A percentile compares a stretch with the other conserved stretches of the same genome.
phyloP scores from a whole-genome alignment of 306 rosid genomes.

The Senna tora region DNA sequence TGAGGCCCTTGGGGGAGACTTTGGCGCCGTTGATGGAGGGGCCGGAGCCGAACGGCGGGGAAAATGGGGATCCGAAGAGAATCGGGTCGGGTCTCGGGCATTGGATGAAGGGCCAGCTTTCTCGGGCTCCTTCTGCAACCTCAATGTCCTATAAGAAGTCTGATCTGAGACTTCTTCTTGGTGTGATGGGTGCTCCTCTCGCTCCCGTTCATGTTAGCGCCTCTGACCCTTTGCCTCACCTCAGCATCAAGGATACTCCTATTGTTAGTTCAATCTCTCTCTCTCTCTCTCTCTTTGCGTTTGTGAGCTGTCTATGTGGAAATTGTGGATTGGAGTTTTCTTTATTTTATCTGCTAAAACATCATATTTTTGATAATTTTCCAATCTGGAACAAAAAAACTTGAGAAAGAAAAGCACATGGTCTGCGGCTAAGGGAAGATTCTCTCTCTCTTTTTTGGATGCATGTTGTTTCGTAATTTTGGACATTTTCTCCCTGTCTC shows the following conservation, averaged over 20 bases:
- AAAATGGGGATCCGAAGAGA: constrained; percentile 68
- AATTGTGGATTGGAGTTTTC: not conserved
- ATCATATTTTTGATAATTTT: constrained; percentile 7
- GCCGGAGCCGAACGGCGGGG: constrained; percentile 76
- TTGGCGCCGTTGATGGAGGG: constrained; percentile 84
- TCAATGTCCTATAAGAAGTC: constrained; percentile 67
- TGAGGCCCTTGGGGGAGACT: constrained; percentile 78
- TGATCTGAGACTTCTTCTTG: constrained; percentile 90
- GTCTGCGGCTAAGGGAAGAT: constrained; percentile 1
- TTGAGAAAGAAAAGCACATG: constrained; percentile 1
- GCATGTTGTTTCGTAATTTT: constrained; percentile 28
- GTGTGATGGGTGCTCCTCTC: constrained; percentile 97
- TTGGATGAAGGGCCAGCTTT: constrained; percentile 89
- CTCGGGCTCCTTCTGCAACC: constrained; percentile 69
- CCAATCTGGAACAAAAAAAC: not conserved
- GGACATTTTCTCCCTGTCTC: constrained; percentile 10
- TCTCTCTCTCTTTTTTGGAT: constrained; percentile 21
- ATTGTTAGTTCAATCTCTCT: constrained; percentile 60
- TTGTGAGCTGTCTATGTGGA: not conserved
- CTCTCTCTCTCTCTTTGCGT: not conserved
- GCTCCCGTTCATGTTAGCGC: constrained; percentile 83
- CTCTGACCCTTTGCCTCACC: constrained; percentile 84
- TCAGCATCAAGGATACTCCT: constrained; percentile 93
- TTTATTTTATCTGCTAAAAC: not conserved
- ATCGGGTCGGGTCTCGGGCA: constrained; percentile 79